These are phyloP conservation scores for Pseudotulostoma volvatum DNA, from an alignment of 495 filamentous ascomycete genomes.

Conservation along the genomic window DNA sequence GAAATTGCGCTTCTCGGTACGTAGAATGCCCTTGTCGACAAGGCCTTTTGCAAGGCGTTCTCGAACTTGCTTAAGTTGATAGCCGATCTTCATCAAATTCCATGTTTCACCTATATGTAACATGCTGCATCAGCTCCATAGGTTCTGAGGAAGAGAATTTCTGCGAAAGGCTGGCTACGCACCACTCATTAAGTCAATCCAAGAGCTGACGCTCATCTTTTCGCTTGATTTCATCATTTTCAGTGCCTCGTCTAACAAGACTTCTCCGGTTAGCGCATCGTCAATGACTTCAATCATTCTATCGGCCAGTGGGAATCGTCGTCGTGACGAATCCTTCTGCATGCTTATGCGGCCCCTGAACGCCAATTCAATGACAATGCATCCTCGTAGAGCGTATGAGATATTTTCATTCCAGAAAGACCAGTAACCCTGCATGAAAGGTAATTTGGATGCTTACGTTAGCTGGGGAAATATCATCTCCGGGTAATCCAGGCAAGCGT, in stretches of 20 bases:
- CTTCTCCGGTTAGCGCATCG: slow-evolving; percentile 92
- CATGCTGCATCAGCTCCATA: background rate
- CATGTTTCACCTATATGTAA: slow-evolving; percentile 86
- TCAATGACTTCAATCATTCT: slow-evolving; percentile 91
- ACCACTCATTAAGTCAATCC: slow-evolving; percentile 99
- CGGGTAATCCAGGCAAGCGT: too few species aligned
- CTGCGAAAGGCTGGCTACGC: slow-evolving; percentile 16
- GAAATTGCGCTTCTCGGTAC: slow-evolving; percentile 98
- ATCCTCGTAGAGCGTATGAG: slow-evolving; percentile 89
- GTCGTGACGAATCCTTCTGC: slow-evolving; percentile 88
- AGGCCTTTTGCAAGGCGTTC: slow-evolving; percentile 96
- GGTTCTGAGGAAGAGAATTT: background rate
- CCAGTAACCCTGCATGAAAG: slow-evolving; percentile 59
- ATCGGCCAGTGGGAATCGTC: slow-evolving; percentile 84
- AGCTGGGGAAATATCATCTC: slow-evolving; percentile 5
- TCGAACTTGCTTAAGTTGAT: slow-evolving; percentile 97
- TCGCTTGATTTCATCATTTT: slow-evolving; percentile 99
- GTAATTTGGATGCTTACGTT: background rate
- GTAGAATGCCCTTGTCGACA: slow-evolving; percentile 94
- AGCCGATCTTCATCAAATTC: slow-evolving; percentile 99
- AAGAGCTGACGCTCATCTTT: slow-evolving; percentile 97
- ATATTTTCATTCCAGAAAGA: slow-evolving; percentile 99
- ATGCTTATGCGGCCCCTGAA: slow-evolving; percentile 94
- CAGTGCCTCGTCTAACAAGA: slow-evolving; percentile 90
- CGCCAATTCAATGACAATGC: slow-evolving; percentile 93